These are phyloP conservation scores for Przewalskia tangutica DNA, from an alignment of 257 asterid species.

Conservation along the genomic window DNA sequence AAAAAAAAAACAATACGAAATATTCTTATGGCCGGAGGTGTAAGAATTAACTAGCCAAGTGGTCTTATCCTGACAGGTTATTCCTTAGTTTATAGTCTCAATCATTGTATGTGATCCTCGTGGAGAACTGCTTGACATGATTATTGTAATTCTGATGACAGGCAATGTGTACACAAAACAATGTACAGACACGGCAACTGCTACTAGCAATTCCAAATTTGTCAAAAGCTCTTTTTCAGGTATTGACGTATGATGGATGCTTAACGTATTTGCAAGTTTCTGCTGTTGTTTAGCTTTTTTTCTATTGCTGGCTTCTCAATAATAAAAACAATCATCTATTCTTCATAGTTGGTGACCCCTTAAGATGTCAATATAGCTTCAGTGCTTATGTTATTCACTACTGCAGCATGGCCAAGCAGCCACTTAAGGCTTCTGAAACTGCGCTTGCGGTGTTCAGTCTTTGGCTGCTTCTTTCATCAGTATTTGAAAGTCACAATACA, in stretches of 20 bases:
- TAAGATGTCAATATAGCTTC: neutral
- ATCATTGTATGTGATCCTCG: neutral
- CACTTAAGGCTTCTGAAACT: neutral
- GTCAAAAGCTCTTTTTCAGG: constrained; percentile 90
- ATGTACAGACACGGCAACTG: constrained; percentile 68
- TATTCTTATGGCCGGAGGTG: neutral
- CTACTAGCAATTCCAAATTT: constrained; percentile 59
- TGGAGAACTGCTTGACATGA: neutral
- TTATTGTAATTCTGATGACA: constrained; percentile 23
- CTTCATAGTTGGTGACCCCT: constrained; percentile 2
- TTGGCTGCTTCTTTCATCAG: neutral
- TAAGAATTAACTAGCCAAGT: neutral
- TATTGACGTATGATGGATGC: constrained; percentile 9
- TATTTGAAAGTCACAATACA: neutral
- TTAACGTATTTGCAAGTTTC: neutral
- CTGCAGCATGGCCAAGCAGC: neutral
- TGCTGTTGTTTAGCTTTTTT: constrained; percentile 2
- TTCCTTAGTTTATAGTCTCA: neutral
- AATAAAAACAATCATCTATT: constrained; percentile 6
- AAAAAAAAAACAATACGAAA: neutral
- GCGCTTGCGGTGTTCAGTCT: neutral
- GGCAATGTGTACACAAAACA: constrained; percentile 73
- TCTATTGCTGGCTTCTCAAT: neutral
- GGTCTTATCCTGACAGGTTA: neutral
- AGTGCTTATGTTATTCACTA: neutral